These are phyloP conservation scores for Ophiostoma ulmi DNA, from an alignment of 2,329 filamentous ascomycete genomes.

Conservation along the genomic window DNA sequence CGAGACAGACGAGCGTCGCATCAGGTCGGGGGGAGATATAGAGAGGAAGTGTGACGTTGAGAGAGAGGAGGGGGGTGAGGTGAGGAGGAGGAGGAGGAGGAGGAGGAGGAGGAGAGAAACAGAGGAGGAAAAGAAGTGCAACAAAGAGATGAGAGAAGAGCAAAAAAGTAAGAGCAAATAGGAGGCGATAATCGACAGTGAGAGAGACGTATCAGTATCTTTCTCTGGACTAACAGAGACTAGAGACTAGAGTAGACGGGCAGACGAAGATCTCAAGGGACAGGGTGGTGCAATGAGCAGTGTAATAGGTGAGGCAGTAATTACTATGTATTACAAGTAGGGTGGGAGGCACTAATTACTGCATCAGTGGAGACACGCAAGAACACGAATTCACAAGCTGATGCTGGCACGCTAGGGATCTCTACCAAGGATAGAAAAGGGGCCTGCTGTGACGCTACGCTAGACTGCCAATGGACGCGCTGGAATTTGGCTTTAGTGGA, in stretches of 20 bases:
- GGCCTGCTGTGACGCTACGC: constrained; percentile 12
- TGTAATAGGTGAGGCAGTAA: not conserved
- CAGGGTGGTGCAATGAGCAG: not conserved
- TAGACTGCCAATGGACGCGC: constrained; percentile 4
- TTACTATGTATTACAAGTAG: not conserved
- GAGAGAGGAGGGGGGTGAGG: not conserved
- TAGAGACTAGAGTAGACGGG: not conserved
- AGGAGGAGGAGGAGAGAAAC: not conserved
- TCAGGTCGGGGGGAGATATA: constrained; percentile 31
- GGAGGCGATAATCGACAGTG: not conserved
- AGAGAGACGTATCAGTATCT: not conserved
- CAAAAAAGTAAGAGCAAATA: constrained; percentile 1
- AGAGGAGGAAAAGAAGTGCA: not conserved
- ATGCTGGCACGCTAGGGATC: constrained; percentile 8
- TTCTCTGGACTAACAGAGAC: constrained; percentile 8
- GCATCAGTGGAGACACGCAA: constrained; percentile 12
- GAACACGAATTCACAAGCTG: constrained; percentile 12
- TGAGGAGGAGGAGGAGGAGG: not conserved
- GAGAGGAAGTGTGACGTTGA: not conserved
- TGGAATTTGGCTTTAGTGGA: constrained; percentile 14
- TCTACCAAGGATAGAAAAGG: constrained; percentile 15
- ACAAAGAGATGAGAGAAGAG: not conserved
- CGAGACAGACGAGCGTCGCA: constrained; percentile 63
- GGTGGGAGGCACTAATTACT: not conserved
- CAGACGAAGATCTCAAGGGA: constrained; percentile 7